phyloP scores from a whole-genome alignment of 1,284 basidiomycete species.

The Chalciporus piperatoides region DNA sequence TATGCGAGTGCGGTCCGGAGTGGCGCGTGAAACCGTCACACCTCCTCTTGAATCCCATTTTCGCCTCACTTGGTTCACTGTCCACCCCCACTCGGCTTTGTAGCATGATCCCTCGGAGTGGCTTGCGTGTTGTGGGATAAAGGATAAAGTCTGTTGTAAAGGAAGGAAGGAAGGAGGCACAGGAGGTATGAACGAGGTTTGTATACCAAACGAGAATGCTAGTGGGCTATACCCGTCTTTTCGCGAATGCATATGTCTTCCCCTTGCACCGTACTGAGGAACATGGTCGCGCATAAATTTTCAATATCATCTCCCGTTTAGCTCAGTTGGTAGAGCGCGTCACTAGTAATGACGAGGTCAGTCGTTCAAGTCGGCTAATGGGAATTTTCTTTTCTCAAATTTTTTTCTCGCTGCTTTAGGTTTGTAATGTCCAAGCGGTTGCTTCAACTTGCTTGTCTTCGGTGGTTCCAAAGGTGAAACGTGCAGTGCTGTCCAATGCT shows the following conservation, averaged over 20 bases:
- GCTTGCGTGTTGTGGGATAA: neutral
- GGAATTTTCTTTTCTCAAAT: constrained; percentile 30
- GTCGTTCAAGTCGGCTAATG: constrained; percentile 51
- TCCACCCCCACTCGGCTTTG: neutral
- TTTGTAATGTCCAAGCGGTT: too few species aligned
- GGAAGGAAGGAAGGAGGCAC: neutral
- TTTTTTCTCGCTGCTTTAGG: neutral
- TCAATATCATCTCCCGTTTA: constrained; percentile 38
- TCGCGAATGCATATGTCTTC: too few species aligned
- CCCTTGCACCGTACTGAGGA: neutral
- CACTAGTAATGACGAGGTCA: constrained; percentile 57
- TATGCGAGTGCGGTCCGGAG: constrained; percentile 45
- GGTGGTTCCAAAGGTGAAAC: too few species aligned
- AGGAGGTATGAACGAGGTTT: neutral
- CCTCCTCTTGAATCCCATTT: neutral
- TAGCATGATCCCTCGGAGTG: neutral
- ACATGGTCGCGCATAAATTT: neutral
- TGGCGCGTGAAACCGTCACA: neutral
- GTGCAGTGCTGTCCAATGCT: too few species aligned
- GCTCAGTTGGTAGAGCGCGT: constrained; percentile 61
- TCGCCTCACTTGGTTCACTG: neutral
- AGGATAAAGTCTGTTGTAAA: neutral
- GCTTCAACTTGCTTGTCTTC: too few species aligned
- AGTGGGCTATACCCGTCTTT: too few species aligned
- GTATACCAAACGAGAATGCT: neutral